A percentile compares a stretch with the other conserved stretches of the same genome.
Conservation (phyloP, 257 asterid species). For the Solanum bukasovii region DNA sequence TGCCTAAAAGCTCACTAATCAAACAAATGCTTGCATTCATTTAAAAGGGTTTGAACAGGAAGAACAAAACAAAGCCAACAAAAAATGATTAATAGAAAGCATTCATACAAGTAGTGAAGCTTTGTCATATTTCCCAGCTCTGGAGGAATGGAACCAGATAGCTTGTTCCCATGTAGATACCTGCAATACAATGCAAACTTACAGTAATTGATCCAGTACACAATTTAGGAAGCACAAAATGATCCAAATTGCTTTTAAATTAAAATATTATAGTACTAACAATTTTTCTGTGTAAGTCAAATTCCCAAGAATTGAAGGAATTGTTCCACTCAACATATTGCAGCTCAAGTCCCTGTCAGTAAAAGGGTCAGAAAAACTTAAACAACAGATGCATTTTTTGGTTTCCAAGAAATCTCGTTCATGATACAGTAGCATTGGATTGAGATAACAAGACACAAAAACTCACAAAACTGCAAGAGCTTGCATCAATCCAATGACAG, state of each 20-base stretch:
- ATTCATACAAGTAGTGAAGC: slow-evolving; percentile 73
- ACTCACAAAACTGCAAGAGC: slow-evolving; percentile 97
- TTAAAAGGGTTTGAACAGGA: background rate
- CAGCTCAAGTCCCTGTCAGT: slow-evolving; percentile 69
- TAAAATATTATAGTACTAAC: slow-evolving; percentile 26
- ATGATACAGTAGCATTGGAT: background rate
- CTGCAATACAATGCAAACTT: slow-evolving; percentile 14
- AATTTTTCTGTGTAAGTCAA: slow-evolving; percentile 83
- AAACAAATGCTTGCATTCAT: background rate
- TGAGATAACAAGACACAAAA: background rate
- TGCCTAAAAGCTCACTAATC: background rate
- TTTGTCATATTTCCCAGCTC: slow-evolving; percentile 97
- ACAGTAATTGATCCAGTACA: background rate
- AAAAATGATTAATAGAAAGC: background rate
- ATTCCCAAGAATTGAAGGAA: slow-evolving; percentile 91
- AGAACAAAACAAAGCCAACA: background rate
- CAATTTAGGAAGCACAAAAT: background rate
- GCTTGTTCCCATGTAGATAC: slow-evolving; percentile 85
- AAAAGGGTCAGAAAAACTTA: background rate
- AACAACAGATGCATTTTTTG: background rate
- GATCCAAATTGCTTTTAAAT: background rate
- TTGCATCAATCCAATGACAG: slow-evolving; percentile 95
- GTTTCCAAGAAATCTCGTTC: background rate
- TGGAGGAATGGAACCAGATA: slow-evolving; percentile 78
- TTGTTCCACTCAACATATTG: slow-evolving; percentile 74